phyloP scores from a whole-genome alignment of 495 filamentous ascomycete genomes.

The Bryoglossum gracile region DNA sequence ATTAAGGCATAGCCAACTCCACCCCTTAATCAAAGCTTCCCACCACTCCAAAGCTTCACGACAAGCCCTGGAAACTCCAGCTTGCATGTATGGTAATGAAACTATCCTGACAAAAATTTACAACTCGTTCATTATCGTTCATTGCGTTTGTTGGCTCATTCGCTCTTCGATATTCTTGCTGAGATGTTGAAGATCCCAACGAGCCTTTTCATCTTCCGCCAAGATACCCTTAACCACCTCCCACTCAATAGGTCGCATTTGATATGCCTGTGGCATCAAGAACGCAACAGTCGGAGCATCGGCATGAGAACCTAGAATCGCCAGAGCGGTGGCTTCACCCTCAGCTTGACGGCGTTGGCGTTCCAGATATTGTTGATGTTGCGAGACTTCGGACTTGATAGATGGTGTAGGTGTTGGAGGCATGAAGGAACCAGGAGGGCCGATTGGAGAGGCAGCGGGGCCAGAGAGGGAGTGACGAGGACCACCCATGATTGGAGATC shows the following conservation, averaged over 20 bases:
- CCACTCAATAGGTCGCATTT: constrained; percentile 56
- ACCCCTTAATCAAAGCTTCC: too few relatives aligned
- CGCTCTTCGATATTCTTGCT: constrained; percentile 37
- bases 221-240: constrained; percentile 54
- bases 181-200: constrained; percentile 41
- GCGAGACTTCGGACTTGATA: constrained; percentile 22
- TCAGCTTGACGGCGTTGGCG: constrained; percentile 25
- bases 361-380: constrained; percentile 20
- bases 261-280: constrained; percentile 56
- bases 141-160: constrained; percentile 7
- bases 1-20: too few relatives aligned
- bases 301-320: constrained; percentile 53
- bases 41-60: too few relatives aligned
- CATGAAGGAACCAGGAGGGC: constrained; percentile 36
- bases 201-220: constrained; percentile 40
- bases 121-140: too few relatives aligned
- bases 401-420: constrained; percentile 17
- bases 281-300: constrained; percentile 57
- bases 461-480: constrained; percentile 32
- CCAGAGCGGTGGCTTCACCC: constrained; percentile 43
- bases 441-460: constrained; percentile 35
- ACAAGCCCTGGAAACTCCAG: too few relatives aligned
- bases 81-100: too few relatives aligned
- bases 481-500: constrained; percentile 31
- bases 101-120: too few relatives aligned